phyloP scores from a whole-genome alignment of 257 asterid genomes.

The Voacanga thouarsii region DNA sequence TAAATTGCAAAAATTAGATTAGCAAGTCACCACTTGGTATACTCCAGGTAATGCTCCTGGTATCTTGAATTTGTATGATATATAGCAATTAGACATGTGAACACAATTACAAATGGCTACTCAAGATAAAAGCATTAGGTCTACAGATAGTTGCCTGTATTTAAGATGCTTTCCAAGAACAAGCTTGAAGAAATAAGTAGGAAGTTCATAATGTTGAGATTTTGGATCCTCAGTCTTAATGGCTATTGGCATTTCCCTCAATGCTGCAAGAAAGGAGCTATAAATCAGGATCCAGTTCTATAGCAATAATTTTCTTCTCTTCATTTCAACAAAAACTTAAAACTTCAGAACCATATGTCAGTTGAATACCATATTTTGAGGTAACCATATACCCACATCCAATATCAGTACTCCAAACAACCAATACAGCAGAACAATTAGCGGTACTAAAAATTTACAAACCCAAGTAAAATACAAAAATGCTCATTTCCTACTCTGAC shows the following conservation, averaged over 20 bases:
- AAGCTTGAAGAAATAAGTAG: conserved; percentile 87
- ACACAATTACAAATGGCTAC: background rate
- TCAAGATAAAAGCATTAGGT: background rate
- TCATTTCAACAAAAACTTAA: background rate
- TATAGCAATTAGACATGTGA: too few relatives aligned
- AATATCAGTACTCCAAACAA: background rate
- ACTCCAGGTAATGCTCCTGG: background rate
- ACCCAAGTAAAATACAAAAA: background rate
- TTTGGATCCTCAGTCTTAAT: conserved; percentile 73
- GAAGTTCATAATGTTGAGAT: conserved; percentile 83
- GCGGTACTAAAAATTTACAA: too few relatives aligned
- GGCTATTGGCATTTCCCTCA: conserved; percentile 87
- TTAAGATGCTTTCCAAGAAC: conserved; percentile 87
- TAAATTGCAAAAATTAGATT: background rate
- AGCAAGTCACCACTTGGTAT: too few relatives aligned
- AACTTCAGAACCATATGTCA: background rate
- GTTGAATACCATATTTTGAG: background rate
- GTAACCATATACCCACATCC: background rate
- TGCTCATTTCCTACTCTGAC: background rate
- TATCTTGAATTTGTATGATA: background rate
- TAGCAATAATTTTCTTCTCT: background rate
- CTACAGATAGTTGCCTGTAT: conserved; percentile 52
- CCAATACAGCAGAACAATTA: too few relatives aligned
- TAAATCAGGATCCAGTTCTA: conserved; percentile 4
- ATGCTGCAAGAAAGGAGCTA: conserved; percentile 45